These are phyloP conservation scores for Rhipidocladum racemiflorum DNA, from an alignment of 176 grass and related monocot genomes.

Conservation along the genomic window DNA sequence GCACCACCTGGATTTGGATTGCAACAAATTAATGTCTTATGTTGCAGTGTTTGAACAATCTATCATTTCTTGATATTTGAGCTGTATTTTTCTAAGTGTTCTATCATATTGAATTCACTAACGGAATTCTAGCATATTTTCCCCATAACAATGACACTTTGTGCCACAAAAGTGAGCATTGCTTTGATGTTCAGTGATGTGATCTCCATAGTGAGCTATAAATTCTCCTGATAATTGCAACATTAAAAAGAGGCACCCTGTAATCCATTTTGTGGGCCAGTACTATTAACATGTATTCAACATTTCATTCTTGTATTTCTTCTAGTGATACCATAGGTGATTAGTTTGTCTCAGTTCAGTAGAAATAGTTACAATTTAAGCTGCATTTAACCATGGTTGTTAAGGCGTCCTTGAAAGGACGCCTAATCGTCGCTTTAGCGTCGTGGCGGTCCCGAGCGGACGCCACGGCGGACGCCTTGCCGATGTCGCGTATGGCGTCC, in stretches of 20 bases:
- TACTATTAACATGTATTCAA: not conserved
- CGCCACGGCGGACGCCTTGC: too few species aligned
- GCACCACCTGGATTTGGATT: not conserved
- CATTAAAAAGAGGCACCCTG: not conserved
- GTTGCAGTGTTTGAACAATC: not conserved
- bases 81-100: not conserved
- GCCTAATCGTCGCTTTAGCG: too few species aligned
- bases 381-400: not conserved
- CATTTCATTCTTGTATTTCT: not conserved
- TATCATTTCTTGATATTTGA: not conserved
- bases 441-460: too few species aligned
- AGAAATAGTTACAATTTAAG: not conserved
- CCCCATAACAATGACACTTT: not conserved
- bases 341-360: not conserved
- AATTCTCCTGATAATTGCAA: not conserved
- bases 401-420: too few species aligned
- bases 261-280: not conserved
- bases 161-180: not conserved
- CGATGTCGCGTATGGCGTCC: too few species aligned
- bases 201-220: not conserved
- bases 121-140: not conserved
- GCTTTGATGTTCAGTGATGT: conserved; percentile 4
- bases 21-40: not conserved
- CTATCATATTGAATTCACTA: not conserved
- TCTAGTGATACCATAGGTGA: not conserved